Percentiles rank a stretch among this genome's conserved stretches.
Evolutionary conservation across 805 yeast species (phyloP).

Genomic region (Cyberlindnera xylosilytica): DNA sequence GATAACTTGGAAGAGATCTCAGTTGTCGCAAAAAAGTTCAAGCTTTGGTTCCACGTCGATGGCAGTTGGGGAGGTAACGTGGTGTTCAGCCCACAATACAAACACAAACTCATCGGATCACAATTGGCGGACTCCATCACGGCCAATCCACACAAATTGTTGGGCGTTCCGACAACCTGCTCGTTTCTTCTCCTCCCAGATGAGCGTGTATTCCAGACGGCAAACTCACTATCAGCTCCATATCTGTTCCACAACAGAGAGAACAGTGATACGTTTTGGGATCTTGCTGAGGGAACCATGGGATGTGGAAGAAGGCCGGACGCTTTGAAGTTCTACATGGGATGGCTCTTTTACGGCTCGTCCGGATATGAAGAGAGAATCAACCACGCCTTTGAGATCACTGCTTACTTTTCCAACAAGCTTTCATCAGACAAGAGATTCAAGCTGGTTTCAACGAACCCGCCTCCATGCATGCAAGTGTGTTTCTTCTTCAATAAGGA

Average conservation of each 20-base stretch:
- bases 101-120: slow-evolving; percentile 50
- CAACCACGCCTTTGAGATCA: slow-evolving; percentile 68
- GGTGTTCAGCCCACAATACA: slow-evolving; percentile 53
- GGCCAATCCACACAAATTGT: slow-evolving; percentile 81
- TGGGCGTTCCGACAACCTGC: slow-evolving; percentile 79
- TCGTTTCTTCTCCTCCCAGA: slow-evolving; percentile 75
- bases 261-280: slow-evolving; percentile 52
- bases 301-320: slow-evolving; percentile 90
- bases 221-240: slow-evolving; percentile 78
- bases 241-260: slow-evolving; percentile 66
- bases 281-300: slow-evolving; percentile 87
- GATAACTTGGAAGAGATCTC: slow-evolving; percentile 63
- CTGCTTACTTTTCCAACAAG: slow-evolving; percentile 54
- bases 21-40: slow-evolving; percentile 47
- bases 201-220: slow-evolving; percentile 57
- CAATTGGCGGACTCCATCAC: slow-evolving; percentile 74
- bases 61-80: slow-evolving; percentile 93
- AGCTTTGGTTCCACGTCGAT: slow-evolving; percentile 80
- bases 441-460: slow-evolving; percentile 48
- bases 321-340: slow-evolving; percentile 70
- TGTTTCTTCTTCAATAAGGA: slow-evolving; percentile 70
- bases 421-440: slow-evolving; percentile 43
- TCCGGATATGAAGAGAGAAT: slow-evolving; percentile 62
- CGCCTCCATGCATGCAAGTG: slow-evolving; percentile 79
- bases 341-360: slow-evolving; percentile 79